These are phyloP conservation scores for Dactylellina drechsleri DNA, from an alignment of 2,329 filamentous ascomycete genomes.

Conservation along the genomic window DNA sequence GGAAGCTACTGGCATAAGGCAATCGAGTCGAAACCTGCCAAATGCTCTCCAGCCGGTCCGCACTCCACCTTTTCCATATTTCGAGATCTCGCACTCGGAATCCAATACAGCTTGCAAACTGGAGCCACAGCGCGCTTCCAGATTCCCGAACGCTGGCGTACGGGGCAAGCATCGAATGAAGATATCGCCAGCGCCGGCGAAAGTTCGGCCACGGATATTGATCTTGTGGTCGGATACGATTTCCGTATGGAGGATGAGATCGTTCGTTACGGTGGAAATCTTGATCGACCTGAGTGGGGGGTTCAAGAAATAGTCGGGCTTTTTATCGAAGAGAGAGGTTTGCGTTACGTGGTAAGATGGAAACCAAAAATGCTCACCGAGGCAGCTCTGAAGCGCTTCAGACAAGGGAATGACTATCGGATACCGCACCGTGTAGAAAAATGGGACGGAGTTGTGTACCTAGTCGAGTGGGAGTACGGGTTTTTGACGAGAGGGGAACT, in stretches of 20 bases:
- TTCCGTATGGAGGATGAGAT: not conserved
- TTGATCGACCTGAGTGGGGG: not conserved
- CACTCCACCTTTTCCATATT: too few relatives aligned
- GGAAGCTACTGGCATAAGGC: not conserved
- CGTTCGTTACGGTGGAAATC: not conserved
- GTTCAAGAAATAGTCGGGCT: not conserved
- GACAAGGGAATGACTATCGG: conserved; percentile 4
- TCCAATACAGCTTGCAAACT: not conserved
- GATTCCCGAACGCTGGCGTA: not conserved
- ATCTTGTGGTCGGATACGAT: not conserved
- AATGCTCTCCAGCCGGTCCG: too few relatives aligned
- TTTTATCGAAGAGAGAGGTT: not conserved
- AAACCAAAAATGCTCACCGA: conserved; percentile 8
- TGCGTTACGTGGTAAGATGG: not conserved
- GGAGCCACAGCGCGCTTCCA: not conserved
- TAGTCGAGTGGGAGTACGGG: conserved; percentile 2
- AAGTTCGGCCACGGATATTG: not conserved
- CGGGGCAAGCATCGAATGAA: not conserved
- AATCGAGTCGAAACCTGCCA: not conserved
- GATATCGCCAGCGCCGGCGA: not conserved
- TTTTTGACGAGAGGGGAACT: not conserved
- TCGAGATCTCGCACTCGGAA: not conserved
- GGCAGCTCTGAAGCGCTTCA: conserved; percentile 1
- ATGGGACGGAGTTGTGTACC: not conserved
- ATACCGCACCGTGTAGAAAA: not conserved